Evolutionary conservation across 2,329 filamentous ascomycete species (phyloP), one percentile per base, ranked within the genome.

Genomic region (Taxawa tesnikishii): DNA sequence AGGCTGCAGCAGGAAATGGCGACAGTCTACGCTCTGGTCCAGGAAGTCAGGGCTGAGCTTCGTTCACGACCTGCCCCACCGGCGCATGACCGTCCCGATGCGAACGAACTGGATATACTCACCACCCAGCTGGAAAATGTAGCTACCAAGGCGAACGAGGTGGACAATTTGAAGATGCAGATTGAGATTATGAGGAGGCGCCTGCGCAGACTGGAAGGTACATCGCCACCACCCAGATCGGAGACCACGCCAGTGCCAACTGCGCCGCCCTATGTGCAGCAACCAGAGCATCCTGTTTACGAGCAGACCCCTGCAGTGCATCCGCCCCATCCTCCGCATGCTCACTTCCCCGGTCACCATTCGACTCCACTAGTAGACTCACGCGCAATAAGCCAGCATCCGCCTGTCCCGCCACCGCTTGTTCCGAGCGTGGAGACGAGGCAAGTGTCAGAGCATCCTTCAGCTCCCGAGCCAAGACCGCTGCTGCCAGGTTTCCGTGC

Each of bases 131-230:
- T 65, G 3, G 46, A 51, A 29, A 45, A 46, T 15, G 47, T 65
- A 15, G 53, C 58, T 6, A 52, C 51, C 28, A 62, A 62, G 43
- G 55, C 56, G 6, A 60, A 56, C 18, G 63, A 67, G 37, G 48
- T 67, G 8, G 63, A 67, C 32, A 55, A 49, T 4, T 38, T 68
- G 28, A 63, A 57, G 39, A 51, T 67, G 41, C 59, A 60, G 30
- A 45, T 67, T 8, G 61, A 65, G 30, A 56, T 67, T 9, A 49
- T 68, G 46, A 64, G 62, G 45, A 59, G 61, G 33, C 60, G 58
- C 28, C 48, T 67, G 14, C 60, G 46, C 38, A 44, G 50, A 11
- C 38, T 53, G 26, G 52, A 55, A 26, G 43, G 47, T 4, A 38
- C 38, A 12, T 39, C 28, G 11, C 33, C 43, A 10, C 32, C 37